These are phyloP conservation scores for Epichloe hybrida DNA, from an alignment of 2,329 filamentous ascomycete genomes.

Conservation along the genomic window DNA sequence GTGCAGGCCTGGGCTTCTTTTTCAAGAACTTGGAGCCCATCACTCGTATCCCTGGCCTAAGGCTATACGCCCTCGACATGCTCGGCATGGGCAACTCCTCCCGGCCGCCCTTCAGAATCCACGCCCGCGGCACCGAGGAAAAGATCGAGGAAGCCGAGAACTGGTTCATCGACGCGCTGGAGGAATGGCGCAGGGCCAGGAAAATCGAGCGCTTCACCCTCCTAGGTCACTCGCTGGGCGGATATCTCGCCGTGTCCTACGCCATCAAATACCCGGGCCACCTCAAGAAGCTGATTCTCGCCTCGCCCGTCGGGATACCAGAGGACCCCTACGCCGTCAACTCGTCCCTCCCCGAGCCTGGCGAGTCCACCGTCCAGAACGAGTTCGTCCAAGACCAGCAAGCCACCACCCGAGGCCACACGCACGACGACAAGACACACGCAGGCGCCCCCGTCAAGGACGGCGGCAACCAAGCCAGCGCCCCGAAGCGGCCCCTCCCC, in stretches of 20 bases:
- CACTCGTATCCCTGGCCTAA: slow-evolving; percentile 67
- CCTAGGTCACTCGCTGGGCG: slow-evolving; percentile 83
- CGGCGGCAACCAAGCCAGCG: slow-evolving; percentile 18
- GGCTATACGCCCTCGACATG: slow-evolving; percentile 86
- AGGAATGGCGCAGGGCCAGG: slow-evolving; percentile 83
- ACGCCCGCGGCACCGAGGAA: slow-evolving; percentile 63
- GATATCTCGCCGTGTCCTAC: slow-evolving; percentile 90
- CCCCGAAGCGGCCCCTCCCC: slow-evolving; percentile 47
- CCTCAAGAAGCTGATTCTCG: slow-evolving; percentile 90
- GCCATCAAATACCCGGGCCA: slow-evolving; percentile 91
- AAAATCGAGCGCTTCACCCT: slow-evolving; percentile 91
- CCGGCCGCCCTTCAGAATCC: slow-evolving; percentile 70
- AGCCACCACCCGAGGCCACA: slow-evolving; percentile 16
- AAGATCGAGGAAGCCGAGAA: slow-evolving; percentile 82
- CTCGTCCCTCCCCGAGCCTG: slow-evolving; percentile 65
- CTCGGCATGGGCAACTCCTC: slow-evolving; percentile 87
- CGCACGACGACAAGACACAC: background rate
- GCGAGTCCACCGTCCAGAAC: slow-evolving; percentile 56
- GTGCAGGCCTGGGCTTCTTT: slow-evolving; percentile 91
- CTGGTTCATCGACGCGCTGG: slow-evolving; percentile 92
- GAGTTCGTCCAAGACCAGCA: slow-evolving; percentile 70
- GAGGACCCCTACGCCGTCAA: slow-evolving; percentile 84
- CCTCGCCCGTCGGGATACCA: slow-evolving; percentile 85
- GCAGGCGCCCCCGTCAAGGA: background rate
- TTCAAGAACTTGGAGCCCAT: slow-evolving; percentile 95